Base-by-base conservation (phyloP, 2,329 filamentous ascomycete species). In the Diaporthe humulicola region DNA sequence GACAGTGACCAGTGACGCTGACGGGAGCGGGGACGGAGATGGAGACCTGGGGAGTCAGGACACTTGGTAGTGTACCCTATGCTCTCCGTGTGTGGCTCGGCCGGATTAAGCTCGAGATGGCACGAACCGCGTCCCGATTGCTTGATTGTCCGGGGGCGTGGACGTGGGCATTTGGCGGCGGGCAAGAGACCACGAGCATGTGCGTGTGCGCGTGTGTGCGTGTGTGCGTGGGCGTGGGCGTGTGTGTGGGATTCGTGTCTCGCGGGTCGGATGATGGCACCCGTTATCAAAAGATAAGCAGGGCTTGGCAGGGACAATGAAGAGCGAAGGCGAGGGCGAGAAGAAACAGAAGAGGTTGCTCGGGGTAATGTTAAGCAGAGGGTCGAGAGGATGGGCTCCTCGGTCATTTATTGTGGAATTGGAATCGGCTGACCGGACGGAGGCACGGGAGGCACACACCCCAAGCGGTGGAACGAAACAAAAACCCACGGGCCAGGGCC, bases 351-450 rank as follows among this genome's bases (percentile, higher is more conserved):
- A 74, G 36, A 74, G 50, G 69, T 74, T 71, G 79, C 81, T 87
- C 85, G 84, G 86, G 85, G 80, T 86, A 86, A 87, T 87, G 84
- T 82, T 87, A 84, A 81, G 83, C 80, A 84, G 84, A 85, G 79
- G 78, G 81, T 69, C 25, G 78, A 79, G 78, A 80, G 72, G 38
- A 56, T 75, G 74, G 74, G 57, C 61, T 73, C 9, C 73, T 75
- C 71, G 73, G 75, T 40, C 60, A 69, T 76, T 76, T 75, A 76
- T 75, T 75, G 45, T 66, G 54, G 60, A 30, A 64, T 40, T 66
- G 45, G 19, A 48, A 48, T 36, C 40, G 48, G 58, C 50, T 69
- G 69, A 57, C 60, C 61, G 48, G 64, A 69, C 64, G 64, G 45
- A 36, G 45, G 33, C 40, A 48, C 64, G 64, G 64, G 64, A 69